Conservation (phyloP, 2,329 filamentous ascomycete species). For the Nemania sp. region DNA sequence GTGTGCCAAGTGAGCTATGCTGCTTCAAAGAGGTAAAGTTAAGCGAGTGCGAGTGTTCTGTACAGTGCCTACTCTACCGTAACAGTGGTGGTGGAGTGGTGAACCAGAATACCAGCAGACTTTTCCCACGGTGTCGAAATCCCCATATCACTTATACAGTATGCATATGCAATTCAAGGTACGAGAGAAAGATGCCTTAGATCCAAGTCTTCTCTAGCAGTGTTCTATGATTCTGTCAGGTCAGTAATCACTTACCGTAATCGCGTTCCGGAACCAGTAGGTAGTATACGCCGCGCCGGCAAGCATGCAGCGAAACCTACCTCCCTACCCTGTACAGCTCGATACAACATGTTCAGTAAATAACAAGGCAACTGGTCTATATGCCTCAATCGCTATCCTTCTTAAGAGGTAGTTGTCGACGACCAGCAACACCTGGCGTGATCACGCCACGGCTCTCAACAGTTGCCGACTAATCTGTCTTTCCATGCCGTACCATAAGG, state of each 20-base stretch:
- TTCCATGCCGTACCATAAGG: background rate
- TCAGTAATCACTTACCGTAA: too few relatives aligned
- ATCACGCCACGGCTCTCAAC: background rate
- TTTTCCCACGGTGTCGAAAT: background rate
- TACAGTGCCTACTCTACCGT: background rate
- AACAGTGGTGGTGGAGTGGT: background rate
- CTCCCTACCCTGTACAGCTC: background rate
- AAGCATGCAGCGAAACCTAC: background rate
- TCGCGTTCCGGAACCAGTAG: too few relatives aligned
- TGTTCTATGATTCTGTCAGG: background rate
- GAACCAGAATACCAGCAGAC: background rate
- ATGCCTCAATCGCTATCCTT: background rate
- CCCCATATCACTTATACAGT: background rate
- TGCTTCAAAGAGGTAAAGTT: constrained; percentile 20
- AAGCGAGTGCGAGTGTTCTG: constrained; percentile 20
- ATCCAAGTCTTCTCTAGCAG: background rate
- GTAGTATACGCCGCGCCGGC: too few relatives aligned
- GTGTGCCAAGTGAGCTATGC: constrained; percentile 19
- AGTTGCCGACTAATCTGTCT: background rate
- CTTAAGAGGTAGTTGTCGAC: background rate
- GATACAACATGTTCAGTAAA: background rate
- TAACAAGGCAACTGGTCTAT: background rate
- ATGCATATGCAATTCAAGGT: background rate
- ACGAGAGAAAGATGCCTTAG: background rate
- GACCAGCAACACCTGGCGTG: background rate